Evolutionary conservation across 495 filamentous ascomycete species (phyloP), one percentile per base, ranked within the genome.

Genomic region (Aspergillus biplanus): DNA sequence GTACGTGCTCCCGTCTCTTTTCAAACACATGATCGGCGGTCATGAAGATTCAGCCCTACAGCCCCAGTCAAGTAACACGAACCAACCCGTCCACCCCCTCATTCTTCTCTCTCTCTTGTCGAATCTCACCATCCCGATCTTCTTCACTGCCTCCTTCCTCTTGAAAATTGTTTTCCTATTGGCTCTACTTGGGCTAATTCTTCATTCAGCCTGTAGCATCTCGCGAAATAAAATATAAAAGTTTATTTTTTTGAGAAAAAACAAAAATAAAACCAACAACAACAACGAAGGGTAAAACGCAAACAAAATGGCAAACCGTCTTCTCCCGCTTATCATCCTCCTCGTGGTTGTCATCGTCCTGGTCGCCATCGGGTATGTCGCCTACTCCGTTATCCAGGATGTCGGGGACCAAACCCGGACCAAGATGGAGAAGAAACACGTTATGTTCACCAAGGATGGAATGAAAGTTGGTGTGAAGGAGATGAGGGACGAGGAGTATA

Each of bases 341-440:
- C 70, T 96, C 69, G 55, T 87, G 63, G 69, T 94, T 49, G 72
- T 93, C 52, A 78, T 70, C 63, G 75, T 83, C 56, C 71, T 86
- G 64, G 90, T 79, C 66, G 89, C 82, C 65, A 76, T 97, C 64
- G 84, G 84, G 56, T 94, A 89, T 70, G 85, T 90, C 66, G 82
- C 90, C 62, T 97, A 92, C 80, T 79, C 85, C 54, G 88, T 89
- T 71, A 74, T 83, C 21, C 82, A 83, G 65, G 84, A 92, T 69
- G 87, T 97, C 63, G 83, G 87, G 61, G 79, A 85, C 55, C 83
- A 85, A 58, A 90, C 91, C 33, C 83, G 79, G 42, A 78, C 87
- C 69, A 89, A 90, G 70, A 90, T 97, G 87, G 90, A 91, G 79
- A 85, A 87, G 74, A 90, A 90, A 78, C 87, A 97, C 70, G 81